These are phyloP conservation scores for Sphaerosporella brunnea DNA, from an alignment of 495 filamentous ascomycete genomes.

Conservation along the genomic window DNA sequence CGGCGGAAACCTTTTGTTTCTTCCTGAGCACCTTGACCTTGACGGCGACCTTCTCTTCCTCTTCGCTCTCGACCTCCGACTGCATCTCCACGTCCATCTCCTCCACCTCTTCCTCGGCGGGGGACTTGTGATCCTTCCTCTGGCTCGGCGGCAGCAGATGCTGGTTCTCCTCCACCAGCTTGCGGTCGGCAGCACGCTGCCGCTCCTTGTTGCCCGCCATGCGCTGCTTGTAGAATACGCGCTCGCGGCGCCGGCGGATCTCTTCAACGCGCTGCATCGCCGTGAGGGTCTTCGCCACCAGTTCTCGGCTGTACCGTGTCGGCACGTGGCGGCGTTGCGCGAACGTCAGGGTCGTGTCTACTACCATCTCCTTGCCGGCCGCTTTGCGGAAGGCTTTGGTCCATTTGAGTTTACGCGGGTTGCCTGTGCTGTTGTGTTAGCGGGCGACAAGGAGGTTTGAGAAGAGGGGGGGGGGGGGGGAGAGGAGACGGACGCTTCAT, in stretches of 20 bases:
- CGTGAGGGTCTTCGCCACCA: constrained; percentile 66
- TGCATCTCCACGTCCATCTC: constrained; percentile 20
- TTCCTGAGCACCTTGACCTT: constrained; percentile 23
- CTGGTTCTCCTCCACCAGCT: constrained; percentile 77
- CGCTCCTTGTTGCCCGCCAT: constrained; percentile 76
- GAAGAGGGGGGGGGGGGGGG: background rate
- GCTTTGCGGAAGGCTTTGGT: constrained; percentile 68
- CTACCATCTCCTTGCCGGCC: constrained; percentile 76
- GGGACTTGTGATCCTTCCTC: constrained; percentile 37
- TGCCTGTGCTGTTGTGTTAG: constrained; percentile 18
- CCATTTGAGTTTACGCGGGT: constrained; percentile 64
- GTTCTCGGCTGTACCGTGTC: constrained; percentile 82
- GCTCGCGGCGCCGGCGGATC: constrained; percentile 66
- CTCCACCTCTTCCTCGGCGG: constrained; percentile 38
- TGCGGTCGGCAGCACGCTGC: constrained; percentile 59
- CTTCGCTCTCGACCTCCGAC: constrained; percentile 17
- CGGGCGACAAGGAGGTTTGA: background rate
- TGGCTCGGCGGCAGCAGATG: constrained; percentile 58
- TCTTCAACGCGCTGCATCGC: constrained; percentile 85
- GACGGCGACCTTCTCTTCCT: constrained; percentile 15
- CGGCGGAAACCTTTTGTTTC: constrained; percentile 28
- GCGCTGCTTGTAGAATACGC: constrained; percentile 77
- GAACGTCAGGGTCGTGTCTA: constrained; percentile 87
- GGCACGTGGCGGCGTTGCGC: constrained; percentile 83
- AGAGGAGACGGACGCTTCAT: constrained; percentile 60